Conservation (phyloP, 768 basidiomycete genomes). For the Suillus bovinus region DNA sequence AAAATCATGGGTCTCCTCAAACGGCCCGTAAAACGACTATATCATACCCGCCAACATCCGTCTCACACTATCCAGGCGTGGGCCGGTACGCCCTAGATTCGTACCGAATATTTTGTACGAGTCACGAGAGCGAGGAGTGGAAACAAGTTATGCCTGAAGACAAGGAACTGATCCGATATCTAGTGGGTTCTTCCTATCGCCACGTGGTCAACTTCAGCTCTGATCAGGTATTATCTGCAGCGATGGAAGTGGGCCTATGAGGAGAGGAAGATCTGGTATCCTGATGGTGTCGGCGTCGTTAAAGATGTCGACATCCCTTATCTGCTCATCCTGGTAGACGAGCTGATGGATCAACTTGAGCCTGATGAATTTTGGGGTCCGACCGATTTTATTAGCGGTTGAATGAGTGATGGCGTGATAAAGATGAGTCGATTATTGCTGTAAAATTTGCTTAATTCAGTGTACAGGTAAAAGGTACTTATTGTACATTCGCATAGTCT, state of each 20-base stretch:
- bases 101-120: slow-evolving; percentile 65
- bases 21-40: not conserved
- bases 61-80: slow-evolving; percentile 62
- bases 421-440: not conserved
- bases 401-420: not conserved
- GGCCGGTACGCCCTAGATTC: slow-evolving; percentile 77
- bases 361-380: slow-evolving; percentile 7
- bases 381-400: slow-evolving; percentile 2
- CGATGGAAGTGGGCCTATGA: slow-evolving; percentile 73
- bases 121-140: slow-evolving; percentile 47
- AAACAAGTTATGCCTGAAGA: slow-evolving; percentile 60
- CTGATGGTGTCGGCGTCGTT: slow-evolving; percentile 40
- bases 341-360: slow-evolving; percentile 29
- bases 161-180: slow-evolving; percentile 67
- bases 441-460: slow-evolving; percentile 1
- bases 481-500: not conserved
- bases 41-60: slow-evolving; percentile 46
- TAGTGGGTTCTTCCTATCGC: slow-evolving; percentile 43
- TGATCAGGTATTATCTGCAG: slow-evolving; percentile 34
- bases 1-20: not conserved
- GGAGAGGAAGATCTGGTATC: slow-evolving; percentile 52
- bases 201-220: not conserved
- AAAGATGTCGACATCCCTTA: slow-evolving; percentile 39
- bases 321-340: slow-evolving; percentile 40
- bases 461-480: not conserved